These are phyloP conservation scores for Coelastrella sp. DNA, from an alignment of 139 green algal genomes.

Conservation along the genomic window DNA sequence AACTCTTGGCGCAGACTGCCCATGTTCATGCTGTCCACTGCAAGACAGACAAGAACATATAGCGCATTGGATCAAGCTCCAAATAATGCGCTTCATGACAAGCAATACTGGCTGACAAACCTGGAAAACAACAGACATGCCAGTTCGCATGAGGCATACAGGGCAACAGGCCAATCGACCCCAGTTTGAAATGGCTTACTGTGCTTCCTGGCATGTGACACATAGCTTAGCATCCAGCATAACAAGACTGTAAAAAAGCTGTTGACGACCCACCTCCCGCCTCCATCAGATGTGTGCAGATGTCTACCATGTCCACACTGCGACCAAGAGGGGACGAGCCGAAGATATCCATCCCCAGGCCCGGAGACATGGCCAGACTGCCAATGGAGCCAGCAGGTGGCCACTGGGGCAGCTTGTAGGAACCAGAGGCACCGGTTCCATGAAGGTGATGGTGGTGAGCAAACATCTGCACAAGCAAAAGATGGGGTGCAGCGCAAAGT, in stretches of 20 bases:
- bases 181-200: too few species aligned
- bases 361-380: constrained; percentile 29
- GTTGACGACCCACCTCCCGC: too few species aligned
- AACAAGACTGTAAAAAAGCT: too few species aligned
- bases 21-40: constrained; percentile 47
- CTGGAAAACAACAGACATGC: too few species aligned
- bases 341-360: constrained; percentile 40
- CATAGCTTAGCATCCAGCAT: too few species aligned
- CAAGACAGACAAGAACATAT: background rate
- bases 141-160: too few species aligned
- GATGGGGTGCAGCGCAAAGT: too few species aligned
- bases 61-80: too few species aligned
- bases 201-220: too few species aligned
- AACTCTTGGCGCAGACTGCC: constrained; percentile 45
- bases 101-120: too few species aligned
- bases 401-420: constrained; percentile 57
- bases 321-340: constrained; percentile 72
- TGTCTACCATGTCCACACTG: constrained; percentile 86
- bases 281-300: constrained; percentile 78
- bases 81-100: too few species aligned
- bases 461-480: background rate
- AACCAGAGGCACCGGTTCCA: background rate
- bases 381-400: constrained; percentile 53
- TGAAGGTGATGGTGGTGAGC: constrained; percentile 22
- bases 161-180: background rate